A percentile compares a stretch with the other conserved stretches of the same genome.
These are phyloP conservation scores for Cyclostephanos tholiformis DNA, from an alignment of 108 stramenopile genomes.

Conservation along the genomic window DNA sequence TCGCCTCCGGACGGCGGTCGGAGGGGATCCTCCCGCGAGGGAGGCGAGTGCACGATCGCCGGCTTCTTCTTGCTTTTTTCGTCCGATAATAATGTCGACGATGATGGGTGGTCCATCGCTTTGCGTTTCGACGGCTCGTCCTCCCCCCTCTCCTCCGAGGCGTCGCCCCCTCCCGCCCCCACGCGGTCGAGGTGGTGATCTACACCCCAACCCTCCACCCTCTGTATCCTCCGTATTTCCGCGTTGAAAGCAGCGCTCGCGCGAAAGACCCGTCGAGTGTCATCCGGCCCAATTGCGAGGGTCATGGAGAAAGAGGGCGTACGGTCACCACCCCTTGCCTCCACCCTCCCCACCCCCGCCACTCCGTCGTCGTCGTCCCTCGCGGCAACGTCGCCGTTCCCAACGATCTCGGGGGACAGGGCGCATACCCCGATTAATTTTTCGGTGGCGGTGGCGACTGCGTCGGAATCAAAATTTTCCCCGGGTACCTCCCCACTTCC, in stretches of 20 bases:
- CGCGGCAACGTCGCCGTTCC: neutral
- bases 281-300: constrained; percentile 62
- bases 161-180: neutral
- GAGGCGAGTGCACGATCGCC: constrained; percentile 14
- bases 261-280: constrained; percentile 59
- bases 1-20: neutral
- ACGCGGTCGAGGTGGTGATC: too few species aligned
- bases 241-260: constrained; percentile 64
- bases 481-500: too few species aligned
- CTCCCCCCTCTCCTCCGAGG: neutral
- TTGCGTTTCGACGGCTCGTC: constrained; percentile 1
- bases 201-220: neutral
- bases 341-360: neutral
- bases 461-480: neutral
- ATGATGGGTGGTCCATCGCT: neutral
- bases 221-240: constrained; percentile 27
- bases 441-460: neutral
- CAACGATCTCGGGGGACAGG: neutral
- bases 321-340: neutral
- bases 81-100: neutral
- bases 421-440: neutral
- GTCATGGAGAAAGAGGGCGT: constrained; percentile 60
- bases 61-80: neutral
- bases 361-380: neutral
- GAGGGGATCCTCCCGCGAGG: constrained; percentile 12